Conservation (phyloP, 2,329 filamentous ascomycete genomes). For the Lasiodiplodia sp. region DNA sequence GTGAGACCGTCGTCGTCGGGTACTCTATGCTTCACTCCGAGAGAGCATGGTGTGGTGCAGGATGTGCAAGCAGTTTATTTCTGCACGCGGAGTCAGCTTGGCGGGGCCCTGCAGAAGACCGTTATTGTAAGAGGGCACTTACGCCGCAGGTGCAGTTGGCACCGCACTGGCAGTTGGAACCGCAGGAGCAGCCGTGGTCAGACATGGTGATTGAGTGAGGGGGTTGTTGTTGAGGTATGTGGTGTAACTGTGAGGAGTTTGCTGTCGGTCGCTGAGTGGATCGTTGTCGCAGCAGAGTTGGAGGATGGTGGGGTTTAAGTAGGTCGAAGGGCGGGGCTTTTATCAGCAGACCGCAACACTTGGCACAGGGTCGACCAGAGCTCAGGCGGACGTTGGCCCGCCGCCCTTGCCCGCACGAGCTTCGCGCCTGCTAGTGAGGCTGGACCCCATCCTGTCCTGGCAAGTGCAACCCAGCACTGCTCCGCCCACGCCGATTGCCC, state of each 20-base stretch:
- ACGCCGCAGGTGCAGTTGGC: constrained; percentile 36
- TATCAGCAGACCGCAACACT: constrained; percentile 24
- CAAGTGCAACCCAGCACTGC: not conserved
- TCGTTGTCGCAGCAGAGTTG: not conserved
- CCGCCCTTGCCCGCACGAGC: not conserved
- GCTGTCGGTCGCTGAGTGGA: constrained; percentile 14
- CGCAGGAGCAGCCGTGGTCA: constrained; percentile 32
- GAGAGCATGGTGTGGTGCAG: not conserved
- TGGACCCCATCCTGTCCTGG: not conserved
- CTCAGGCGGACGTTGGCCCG: constrained; percentile 4
- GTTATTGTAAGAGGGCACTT: constrained; percentile 22
- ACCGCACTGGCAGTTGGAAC: constrained; percentile 36
- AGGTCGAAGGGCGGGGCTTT: constrained; percentile 16
- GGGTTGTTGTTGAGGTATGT: constrained; percentile 7
- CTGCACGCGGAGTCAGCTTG: constrained; percentile 14
- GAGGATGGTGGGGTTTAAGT: not conserved
- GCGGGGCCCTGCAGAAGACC: not conserved
- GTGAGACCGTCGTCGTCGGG: not conserved
- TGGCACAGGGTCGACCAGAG: not conserved
- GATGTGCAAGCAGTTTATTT: constrained; percentile 24
- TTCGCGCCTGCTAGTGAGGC: not conserved
- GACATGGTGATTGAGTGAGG: constrained; percentile 29
- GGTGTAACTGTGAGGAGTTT: constrained; percentile 9
- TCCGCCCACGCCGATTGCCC: constrained; percentile 1
- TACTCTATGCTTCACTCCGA: constrained; percentile 13